Evolutionary conservation across 139 green algal species (phyloP).

Genomic region (Coccomyxa sp.): DNA sequence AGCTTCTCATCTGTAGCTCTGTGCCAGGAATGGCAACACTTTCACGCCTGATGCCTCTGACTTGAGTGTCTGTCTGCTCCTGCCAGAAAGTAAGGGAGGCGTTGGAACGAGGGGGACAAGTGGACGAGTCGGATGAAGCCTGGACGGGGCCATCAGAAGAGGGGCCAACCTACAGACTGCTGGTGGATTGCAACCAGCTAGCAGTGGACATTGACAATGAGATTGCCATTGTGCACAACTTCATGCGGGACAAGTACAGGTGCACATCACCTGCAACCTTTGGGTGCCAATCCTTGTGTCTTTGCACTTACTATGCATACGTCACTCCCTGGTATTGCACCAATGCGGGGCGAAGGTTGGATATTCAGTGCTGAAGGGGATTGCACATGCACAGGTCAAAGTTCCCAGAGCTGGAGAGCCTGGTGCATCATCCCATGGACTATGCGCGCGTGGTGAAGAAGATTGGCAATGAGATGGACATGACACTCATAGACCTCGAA

Average conservation of each 20-base stretch:
- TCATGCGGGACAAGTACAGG: constrained; percentile 55
- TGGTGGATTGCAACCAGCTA: constrained; percentile 95
- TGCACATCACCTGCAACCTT: neutral
- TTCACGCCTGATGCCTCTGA: neutral
- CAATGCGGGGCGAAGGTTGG: neutral
- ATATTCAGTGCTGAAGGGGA: neutral
- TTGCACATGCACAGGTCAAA: constrained; percentile 11
- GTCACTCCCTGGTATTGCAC: neutral
- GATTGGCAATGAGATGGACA: constrained; percentile 51
- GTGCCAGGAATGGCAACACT: neutral
- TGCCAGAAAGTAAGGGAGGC: constrained; percentile 33
- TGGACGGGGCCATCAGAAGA: constrained; percentile 51
- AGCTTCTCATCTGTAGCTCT: neutral
- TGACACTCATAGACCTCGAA: constrained; percentile 43
- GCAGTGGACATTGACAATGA: constrained; percentile 97
- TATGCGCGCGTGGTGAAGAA: constrained; percentile 85
- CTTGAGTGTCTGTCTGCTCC: neutral
- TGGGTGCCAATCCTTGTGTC: too few relatives aligned
- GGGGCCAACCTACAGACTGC: constrained; percentile 79
- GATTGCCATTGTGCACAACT: constrained; percentile 81
- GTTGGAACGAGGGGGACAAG: constrained; percentile 13
- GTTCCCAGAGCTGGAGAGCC: constrained; percentile 94
- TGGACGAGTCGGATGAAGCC: constrained; percentile 3
- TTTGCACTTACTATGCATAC: neutral
- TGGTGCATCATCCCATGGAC: constrained; percentile 85